Evolutionary conservation across 2,329 filamentous ascomycete genomes (phyloP).

Genomic region (Ophiostoma sp.): DNA sequence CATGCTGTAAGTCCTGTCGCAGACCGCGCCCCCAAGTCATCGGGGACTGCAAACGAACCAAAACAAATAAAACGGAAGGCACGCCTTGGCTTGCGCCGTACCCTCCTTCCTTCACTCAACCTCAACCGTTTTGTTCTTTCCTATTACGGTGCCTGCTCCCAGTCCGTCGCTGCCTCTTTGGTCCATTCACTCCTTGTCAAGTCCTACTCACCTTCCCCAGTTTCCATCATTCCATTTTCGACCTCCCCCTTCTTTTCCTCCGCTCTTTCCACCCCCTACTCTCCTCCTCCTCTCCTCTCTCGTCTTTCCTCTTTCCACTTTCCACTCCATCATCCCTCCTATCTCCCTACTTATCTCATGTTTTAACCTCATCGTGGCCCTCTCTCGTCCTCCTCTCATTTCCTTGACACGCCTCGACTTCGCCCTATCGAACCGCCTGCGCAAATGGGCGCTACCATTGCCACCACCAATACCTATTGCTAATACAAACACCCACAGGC

Average conservation of each 20-base stretch:
- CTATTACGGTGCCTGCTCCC: neutral
- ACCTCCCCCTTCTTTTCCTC: neutral
- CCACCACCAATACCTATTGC: conserved; percentile 22
- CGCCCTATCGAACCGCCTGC: conserved; percentile 18
- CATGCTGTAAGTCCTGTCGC: neutral
- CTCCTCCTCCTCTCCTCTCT: neutral
- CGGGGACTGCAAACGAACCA: neutral
- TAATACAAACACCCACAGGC: conserved; percentile 5
- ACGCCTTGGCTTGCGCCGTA: neutral
- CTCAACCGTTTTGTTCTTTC: conserved; percentile 10
- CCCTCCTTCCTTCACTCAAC: neutral
- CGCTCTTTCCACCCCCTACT: neutral
- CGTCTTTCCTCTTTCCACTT: conserved; percentile 6
- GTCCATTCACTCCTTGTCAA: neutral
- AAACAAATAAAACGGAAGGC: conserved; percentile 2
- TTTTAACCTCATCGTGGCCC: neutral
- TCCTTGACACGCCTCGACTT: conserved; percentile 1
- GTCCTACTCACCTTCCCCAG: conserved; percentile 8
- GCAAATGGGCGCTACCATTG: conserved; percentile 7
- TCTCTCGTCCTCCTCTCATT: neutral
- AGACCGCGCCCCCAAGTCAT: neutral
- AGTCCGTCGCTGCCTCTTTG: conserved; percentile 1
- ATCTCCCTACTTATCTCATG: neutral
- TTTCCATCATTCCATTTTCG: neutral
- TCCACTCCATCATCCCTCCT: neutral